A percentile compares a stretch with the other conserved stretches of the same genome.
Conservation (phyloP, 2,329 filamentous ascomycete genomes). For the Colletotrichum neosansevieriae region DNA sequence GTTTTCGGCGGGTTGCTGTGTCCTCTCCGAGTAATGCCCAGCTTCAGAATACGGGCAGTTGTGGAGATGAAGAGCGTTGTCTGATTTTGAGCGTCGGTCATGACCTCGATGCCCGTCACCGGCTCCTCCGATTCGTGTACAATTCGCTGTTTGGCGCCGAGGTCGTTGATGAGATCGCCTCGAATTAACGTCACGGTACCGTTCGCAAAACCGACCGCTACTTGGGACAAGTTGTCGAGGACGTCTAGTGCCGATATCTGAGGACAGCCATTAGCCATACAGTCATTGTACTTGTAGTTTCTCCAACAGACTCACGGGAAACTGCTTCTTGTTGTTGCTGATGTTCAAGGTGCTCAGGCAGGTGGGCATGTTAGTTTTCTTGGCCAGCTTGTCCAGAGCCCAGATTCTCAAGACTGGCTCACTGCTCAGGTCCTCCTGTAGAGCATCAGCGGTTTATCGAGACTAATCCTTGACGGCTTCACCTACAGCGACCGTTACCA, state of each 20-base stretch:
- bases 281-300: neutral
- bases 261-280: neutral
- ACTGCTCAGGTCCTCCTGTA: conserved; percentile 83
- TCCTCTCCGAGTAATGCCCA: conserved; percentile 88
- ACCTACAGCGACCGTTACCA: conserved; percentile 80
- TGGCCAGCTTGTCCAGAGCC: conserved; percentile 93
- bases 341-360: conserved; percentile 89
- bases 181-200: conserved; percentile 93
- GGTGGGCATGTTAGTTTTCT: conserved; percentile 90
- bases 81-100: conserved; percentile 63
- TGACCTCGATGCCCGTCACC: conserved; percentile 89
- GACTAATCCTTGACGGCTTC: neutral
- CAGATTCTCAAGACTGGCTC: conserved; percentile 97
- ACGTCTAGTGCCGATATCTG: conserved; percentile 90
- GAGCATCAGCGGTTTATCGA: neutral
- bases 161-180: conserved; percentile 94
- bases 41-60: conserved; percentile 85
- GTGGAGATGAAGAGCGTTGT: conserved; percentile 94
- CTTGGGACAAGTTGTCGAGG: conserved; percentile 88
- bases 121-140: conserved; percentile 98
- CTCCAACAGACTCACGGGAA: conserved; percentile 72
- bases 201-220: conserved; percentile 96
- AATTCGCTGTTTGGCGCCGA: conserved; percentile 92
- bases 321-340: conserved; percentile 90
- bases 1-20: conserved; percentile 90